phyloP scores from a whole-genome alignment of 805 yeast genomes.

The Kluyveromyces wickerhamii region DNA sequence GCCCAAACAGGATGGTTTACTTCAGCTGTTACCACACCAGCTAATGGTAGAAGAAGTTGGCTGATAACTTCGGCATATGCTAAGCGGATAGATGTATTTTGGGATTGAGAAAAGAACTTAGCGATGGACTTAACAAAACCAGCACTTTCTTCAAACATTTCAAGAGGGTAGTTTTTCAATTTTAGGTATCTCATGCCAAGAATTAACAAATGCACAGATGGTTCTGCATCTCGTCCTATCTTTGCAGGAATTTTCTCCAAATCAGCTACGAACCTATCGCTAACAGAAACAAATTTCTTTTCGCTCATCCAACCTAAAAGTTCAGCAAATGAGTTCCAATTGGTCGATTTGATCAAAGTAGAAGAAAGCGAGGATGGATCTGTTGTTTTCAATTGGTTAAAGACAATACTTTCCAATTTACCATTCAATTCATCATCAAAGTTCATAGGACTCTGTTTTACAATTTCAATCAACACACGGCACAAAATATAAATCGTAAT shows the following conservation, averaged over 20 bases:
- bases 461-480: conserved; percentile 87
- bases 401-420: conserved; percentile 87
- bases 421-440: conserved; percentile 74
- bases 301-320: conserved; percentile 86
- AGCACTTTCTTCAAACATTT: conserved; percentile 86
- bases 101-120: conserved; percentile 66
- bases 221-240: conserved; percentile 42
- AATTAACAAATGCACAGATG: conserved; percentile 63
- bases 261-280: conserved; percentile 90
- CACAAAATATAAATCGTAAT: conserved; percentile 85
- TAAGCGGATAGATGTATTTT: conserved; percentile 53
- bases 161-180: conserved; percentile 77
- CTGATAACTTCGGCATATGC: conserved; percentile 84
- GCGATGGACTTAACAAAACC: conserved; percentile 81
- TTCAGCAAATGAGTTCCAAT: conserved; percentile 89
- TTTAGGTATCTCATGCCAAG: conserved; percentile 87
- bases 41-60: conserved; percentile 68
- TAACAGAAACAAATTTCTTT: conserved; percentile 74
- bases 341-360: conserved; percentile 74
- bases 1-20: conserved; percentile 95
- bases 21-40: conserved; percentile 84
- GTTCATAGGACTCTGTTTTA: conserved; percentile 71
- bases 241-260: conserved; percentile 68
- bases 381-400: conserved; percentile 78
- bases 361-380: conserved; percentile 66